A percentile compares a stretch with the other conserved stretches of the same genome.
Evolutionary conservation across 306 rosid species (phyloP).

Genomic region (Purshia tridentata): DNA sequence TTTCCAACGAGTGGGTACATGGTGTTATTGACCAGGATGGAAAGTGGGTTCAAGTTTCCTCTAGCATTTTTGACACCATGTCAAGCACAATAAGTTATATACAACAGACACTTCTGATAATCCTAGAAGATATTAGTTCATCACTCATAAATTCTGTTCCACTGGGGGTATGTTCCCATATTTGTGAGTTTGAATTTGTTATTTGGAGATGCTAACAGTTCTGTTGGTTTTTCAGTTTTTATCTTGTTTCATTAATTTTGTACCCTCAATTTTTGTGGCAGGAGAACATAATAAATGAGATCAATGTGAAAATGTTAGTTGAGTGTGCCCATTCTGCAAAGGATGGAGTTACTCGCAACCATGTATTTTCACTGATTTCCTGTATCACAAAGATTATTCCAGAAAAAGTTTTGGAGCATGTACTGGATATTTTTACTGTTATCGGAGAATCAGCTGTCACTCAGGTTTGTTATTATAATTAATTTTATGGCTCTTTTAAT

Average conservation of each 20-base stretch:
- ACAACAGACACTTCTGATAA: constrained; percentile 72
- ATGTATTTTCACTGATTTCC: constrained; percentile 64
- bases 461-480: constrained; percentile 55
- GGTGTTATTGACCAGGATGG: constrained; percentile 32
- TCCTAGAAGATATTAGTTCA: constrained; percentile 69
- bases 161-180: constrained; percentile 37
- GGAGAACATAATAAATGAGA: constrained; percentile 43
- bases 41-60: constrained; percentile 23
- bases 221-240: constrained; percentile 7
- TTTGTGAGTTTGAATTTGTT: constrained; percentile 4
- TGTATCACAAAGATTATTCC: constrained; percentile 61
- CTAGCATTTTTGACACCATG: constrained; percentile 38
- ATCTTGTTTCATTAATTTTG: constrained; percentile 2
- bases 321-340: constrained; percentile 55
- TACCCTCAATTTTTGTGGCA: constrained; percentile 35
- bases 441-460: constrained; percentile 71
- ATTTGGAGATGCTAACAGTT: constrained; percentile 9
- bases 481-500: constrained; percentile 8
- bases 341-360: constrained; percentile 66
- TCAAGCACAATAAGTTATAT: constrained; percentile 39
- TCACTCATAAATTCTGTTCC: constrained; percentile 38
- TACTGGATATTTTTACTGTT: constrained; percentile 62
- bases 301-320: constrained; percentile 54
- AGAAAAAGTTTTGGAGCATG: constrained; percentile 54
- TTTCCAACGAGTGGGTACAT: constrained; percentile 55